phyloP scores from a whole-genome alignment of 1,139 yeast species.

The Debaryomyces nepalensis region DNA sequence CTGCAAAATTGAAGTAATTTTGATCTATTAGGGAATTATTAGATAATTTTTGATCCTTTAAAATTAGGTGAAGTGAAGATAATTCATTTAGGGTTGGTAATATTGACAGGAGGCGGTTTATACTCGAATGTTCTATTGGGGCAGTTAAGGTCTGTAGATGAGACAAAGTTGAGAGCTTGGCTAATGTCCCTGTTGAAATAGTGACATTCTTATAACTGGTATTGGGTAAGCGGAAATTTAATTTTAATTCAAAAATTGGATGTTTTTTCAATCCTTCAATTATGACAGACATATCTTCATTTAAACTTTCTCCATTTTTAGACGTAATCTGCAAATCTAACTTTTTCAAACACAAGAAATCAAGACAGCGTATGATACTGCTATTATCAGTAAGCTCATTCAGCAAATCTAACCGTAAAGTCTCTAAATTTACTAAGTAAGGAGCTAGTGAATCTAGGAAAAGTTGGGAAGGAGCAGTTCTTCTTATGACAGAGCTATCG shows the following conservation, averaged over 20 bases:
- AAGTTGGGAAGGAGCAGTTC: constrained; percentile 17
- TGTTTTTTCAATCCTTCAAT: constrained; percentile 14
- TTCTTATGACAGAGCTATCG: constrained; percentile 15
- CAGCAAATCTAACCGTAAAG: constrained; percentile 22
- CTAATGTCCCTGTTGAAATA: constrained; percentile 6
- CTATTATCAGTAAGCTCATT: constrained; percentile 25
- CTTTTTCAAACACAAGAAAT: constrained; percentile 14
- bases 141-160: constrained; percentile 10
- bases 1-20: constrained; percentile 12
- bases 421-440: constrained; percentile 16
- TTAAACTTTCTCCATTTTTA: constrained; percentile 21
- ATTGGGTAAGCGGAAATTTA: constrained; percentile 10
- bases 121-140: constrained; percentile 13
- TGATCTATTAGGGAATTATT: constrained; percentile 14
- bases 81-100: constrained; percentile 5
- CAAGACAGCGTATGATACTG: constrained; percentile 19
- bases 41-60: background rate
- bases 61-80: background rate
- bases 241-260: constrained; percentile 12
- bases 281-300: constrained; percentile 17
- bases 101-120: constrained; percentile 11
- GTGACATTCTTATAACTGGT: constrained; percentile 1
- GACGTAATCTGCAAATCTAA: constrained; percentile 22
- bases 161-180: constrained; percentile 1
- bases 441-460: constrained; percentile 21